phyloP scores from a whole-genome alignment of 495 filamentous ascomycete species.

The Barbatosphaeria neglecta region DNA sequence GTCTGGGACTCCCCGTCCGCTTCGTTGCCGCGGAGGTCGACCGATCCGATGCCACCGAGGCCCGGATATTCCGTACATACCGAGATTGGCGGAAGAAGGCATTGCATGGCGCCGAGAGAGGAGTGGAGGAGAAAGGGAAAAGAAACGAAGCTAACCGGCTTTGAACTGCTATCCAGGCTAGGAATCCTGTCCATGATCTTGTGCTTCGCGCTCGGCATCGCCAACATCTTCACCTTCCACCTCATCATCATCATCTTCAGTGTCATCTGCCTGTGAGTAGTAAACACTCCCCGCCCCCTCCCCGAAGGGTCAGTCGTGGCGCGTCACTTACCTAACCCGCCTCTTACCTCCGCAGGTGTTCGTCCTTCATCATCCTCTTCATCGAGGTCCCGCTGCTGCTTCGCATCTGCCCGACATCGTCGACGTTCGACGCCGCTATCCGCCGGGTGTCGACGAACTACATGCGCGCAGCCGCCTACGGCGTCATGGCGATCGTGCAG shows the following conservation, averaged over 20 bases:
- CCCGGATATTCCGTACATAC: no score
- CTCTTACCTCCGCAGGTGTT: conserved; percentile 44
- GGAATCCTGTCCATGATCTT: conserved; percentile 90
- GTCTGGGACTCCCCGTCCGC: no score
- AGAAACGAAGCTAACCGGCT: conserved; percentile 8
- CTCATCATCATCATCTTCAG: conserved; percentile 66
- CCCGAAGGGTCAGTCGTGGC: background rate
- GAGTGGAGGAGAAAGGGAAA: background rate
- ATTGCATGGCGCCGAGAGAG: no score
- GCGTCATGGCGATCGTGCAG: conserved; percentile 66
- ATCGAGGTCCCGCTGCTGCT: conserved; percentile 93
- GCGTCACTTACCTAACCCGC: background rate
- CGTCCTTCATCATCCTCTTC: conserved; percentile 81
- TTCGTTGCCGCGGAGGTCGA: no score
- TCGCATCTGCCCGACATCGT: conserved; percentile 92
- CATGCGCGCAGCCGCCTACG: conserved; percentile 91
- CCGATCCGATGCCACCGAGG: no score
- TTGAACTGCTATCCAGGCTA: conserved; percentile 62
- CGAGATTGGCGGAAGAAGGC: no score
- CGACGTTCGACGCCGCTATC: conserved; percentile 79
- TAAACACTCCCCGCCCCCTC: background rate
- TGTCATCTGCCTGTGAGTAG: conserved; percentile 70
- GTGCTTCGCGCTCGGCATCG: conserved; percentile 89
- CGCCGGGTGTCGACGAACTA: conserved; percentile 89
- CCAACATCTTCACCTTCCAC: conserved; percentile 65